Percentiles rank a stretch among this genome's conserved stretches.
Conservation (phyloP, 176 grass and related monocot genomes). For the Bolboschoenus planiculmis region DNA sequence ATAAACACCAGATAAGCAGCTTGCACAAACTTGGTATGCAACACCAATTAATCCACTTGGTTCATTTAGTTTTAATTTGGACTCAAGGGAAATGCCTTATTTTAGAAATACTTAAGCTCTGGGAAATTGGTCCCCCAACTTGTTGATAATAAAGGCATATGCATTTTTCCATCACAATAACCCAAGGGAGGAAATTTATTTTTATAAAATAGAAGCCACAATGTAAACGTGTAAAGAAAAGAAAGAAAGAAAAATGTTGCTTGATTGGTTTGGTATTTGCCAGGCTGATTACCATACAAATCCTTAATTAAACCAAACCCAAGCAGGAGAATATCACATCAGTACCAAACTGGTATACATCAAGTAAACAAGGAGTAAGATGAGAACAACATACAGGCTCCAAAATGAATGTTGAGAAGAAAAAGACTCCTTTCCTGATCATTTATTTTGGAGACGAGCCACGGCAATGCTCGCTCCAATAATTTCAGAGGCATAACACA, state of each 20-base stretch:
- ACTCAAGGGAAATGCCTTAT: neutral
- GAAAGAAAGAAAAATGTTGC: neutral
- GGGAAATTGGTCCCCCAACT: neutral
- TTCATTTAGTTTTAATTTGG: too few species aligned
- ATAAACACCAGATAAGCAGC: neutral
- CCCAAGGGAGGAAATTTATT: neutral
- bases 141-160: neutral
- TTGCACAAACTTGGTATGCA: neutral
- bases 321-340: neutral
- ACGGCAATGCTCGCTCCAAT: conserved; percentile 69
- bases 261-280: neutral
- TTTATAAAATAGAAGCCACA: neutral
- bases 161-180: neutral
- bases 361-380: neutral
- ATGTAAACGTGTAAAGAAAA: neutral
- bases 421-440: conserved; percentile 52
- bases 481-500: conserved; percentile 79
- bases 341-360: neutral
- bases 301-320: neutral
- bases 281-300: neutral
- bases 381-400: conserved; percentile 34
- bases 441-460: conserved; percentile 56
- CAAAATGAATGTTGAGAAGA: conserved; percentile 72
- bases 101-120: neutral
- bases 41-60: neutral